Evolutionary conservation across 2,329 filamentous ascomycete species (phyloP), one percentile per base, ranked within the genome.

Genomic region (Pseudopyrenochaeta lycopersici): DNA sequence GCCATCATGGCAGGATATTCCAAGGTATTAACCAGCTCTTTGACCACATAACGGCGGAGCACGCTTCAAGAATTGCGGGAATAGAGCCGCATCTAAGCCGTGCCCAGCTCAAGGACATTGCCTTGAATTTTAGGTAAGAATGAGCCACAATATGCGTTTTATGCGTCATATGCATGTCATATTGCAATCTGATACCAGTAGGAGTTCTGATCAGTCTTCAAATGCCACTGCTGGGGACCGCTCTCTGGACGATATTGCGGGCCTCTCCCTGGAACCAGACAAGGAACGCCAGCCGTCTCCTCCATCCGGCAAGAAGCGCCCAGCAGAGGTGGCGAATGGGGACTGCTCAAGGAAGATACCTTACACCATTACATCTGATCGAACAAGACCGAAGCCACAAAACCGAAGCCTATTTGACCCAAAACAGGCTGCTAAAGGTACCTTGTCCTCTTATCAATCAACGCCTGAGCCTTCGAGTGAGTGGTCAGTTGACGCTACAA

Each of bases 161-260:
- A n/a, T n/a, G 36, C 36, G 7, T 30, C 45, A 10, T 15, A 42
- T 31, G 14, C 39, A 11, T 44, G 35, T 20, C 20, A 32, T 21
- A 45, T 18, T 33, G 9, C 27, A 38, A 48, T 29, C 58, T 56
- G 39, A 63, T 44, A 45, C 21, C 15, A 17, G 12, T 27, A 68
- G 66, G 35, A 70, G 63, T 44, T 54, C 56, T 29, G 58, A 64
- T 45, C 62, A 63, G 30, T 65, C 63, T 11, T 66, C 62, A 12
- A 58, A 70, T 35, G 67, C 71, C 43, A 70, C 64, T 10, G 67
- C 56, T 20, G 63, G 70, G 6, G 61, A 64, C 10, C 59, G 57
- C 1, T 70, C 67, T 35, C 63, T 70, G 3, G 69, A 62, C 6
- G 72, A 76, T 41, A 57, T 76, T 21, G 67, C 58, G 17, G 53